phyloP scores from a whole-genome alignment of 768 basidiomycete genomes.

The Omphalotus guepiniiformis region DNA sequence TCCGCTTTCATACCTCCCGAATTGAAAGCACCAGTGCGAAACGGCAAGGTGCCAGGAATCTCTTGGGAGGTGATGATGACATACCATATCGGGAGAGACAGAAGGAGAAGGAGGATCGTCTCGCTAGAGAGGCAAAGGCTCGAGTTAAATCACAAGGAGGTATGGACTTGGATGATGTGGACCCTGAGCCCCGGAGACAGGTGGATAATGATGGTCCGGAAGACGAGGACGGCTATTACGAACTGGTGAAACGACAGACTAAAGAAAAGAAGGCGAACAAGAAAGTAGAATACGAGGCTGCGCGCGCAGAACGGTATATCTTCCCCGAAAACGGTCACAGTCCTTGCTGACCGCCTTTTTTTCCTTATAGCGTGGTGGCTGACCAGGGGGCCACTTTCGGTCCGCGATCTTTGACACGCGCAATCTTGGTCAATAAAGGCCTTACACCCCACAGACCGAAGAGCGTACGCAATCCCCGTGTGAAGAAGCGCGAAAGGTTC shows the following conservation, averaged over 20 bases:
- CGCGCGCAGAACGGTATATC: conserved; percentile 52
- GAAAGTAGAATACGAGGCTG: conserved; percentile 76
- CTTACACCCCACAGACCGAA: conserved; percentile 89
- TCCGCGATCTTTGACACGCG: conserved; percentile 83
- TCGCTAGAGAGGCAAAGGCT: conserved; percentile 49
- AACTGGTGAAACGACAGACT: conserved; percentile 74
- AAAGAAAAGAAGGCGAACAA: conserved; percentile 74
- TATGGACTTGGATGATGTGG: conserved; percentile 61
- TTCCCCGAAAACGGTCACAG: neutral
- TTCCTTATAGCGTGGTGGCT: conserved; percentile 26
- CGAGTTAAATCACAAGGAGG: conserved; percentile 49
- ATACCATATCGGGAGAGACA: conserved; percentile 80
- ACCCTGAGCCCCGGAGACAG: conserved; percentile 35
- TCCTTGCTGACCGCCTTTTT: conserved; percentile 7
- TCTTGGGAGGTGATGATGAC: conserved; percentile 89
- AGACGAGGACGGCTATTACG: conserved; percentile 80
- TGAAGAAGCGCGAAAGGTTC: conserved; percentile 92
- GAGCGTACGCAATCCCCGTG: conserved; percentile 90
- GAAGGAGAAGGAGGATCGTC: conserved; percentile 55
- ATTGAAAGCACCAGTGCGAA: conserved; percentile 80
- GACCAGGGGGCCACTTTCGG: conserved; percentile 44
- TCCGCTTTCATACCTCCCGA: conserved; percentile 91
- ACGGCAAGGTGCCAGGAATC: conserved; percentile 66
- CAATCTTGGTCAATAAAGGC: conserved; percentile 92
- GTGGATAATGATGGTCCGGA: conserved; percentile 39